Base-by-base conservation (phyloP, 2,329 filamentous ascomycete species). In the Pseudocercospora fijiensis region DNA sequence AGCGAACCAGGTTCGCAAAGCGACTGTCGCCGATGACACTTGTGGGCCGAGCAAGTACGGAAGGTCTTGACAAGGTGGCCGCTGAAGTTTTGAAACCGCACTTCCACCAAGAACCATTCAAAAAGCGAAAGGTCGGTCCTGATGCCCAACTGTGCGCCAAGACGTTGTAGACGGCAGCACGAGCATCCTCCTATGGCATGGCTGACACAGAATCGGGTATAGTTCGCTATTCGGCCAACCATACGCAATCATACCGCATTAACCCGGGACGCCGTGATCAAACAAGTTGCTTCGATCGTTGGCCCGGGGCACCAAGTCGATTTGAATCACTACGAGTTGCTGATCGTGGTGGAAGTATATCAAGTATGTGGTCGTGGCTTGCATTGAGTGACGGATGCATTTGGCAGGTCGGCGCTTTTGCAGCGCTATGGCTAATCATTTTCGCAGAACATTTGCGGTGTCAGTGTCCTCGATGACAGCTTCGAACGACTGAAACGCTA, bases 181-280 rank as follows among this genome's bases (percentile, higher is more conserved):
- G 18, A 43, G 9, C n/a, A 33, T 45, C 9, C 27, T 58, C 37
- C 33, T 30, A 22, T 26, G 20, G 18, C 33, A 45, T 41, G 53
- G 33, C 60, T 65, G 53, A 65, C 60, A 33, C 57, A 13, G 13
- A 20, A 41, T 28, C 53, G 30, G 18, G 16, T 28, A 52, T 65
- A 94, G 90, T 95, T 92, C 77, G 91, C 90, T n/a, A 93, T 96
- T 69, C 86, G 91, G 51, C 86, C 89, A n/a, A 89, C 86, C 13
- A 86, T 91, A 65, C 87, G 91, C 61, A 91, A 90, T 72, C 88
- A 93, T 77, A 88, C 82, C 69, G 82, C 82, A 3, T 81, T 94
- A 65, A 88, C 85, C 69, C 85, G 90, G 63, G 85, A 88, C 67
- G 81, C 80, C 18, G 82, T 94, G 56, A 94, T 95, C 76, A 86